Conservation (phyloP, 2,329 filamentous ascomycete genomes). For the Metarhizium anisopliae region DNA sequence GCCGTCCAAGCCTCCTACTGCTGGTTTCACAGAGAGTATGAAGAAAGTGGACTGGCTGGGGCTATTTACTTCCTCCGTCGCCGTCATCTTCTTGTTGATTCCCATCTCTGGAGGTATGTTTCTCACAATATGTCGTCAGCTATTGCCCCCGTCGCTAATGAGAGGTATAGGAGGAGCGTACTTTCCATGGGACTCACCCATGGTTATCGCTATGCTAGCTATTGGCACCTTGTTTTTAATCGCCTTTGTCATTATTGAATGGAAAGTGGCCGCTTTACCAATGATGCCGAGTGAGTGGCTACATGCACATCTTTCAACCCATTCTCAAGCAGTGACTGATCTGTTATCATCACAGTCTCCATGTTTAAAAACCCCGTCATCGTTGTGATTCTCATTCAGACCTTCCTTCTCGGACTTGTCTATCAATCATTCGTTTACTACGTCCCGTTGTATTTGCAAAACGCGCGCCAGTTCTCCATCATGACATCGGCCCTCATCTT, state of each 20-base stretch:
- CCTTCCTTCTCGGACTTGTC: constrained; percentile 49
- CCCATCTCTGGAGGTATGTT: too few species aligned
- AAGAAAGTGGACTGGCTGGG: too few species aligned
- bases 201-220: too few species aligned
- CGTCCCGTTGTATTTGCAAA: constrained; percentile 53
- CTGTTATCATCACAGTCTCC: constrained; percentile 21
- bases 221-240: too few species aligned
- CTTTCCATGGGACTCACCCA: too few species aligned
- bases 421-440: constrained; percentile 54
- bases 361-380: constrained; percentile 48
- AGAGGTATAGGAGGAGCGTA: too few species aligned
- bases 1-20: constrained; percentile 40
- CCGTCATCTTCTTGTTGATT: too few species aligned
- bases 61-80: too few species aligned
- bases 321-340: too few species aligned
- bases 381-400: constrained; percentile 45
- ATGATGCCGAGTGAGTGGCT: constrained; percentile 49
- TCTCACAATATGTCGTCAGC: too few species aligned
- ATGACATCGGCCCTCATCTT: constrained; percentile 14
- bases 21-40: constrained; percentile 21
- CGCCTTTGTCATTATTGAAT: constrained; percentile 59
- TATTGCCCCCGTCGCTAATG: too few species aligned
- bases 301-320: neutral
- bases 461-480: constrained; percentile 29
- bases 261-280: constrained; percentile 61